Percentiles rank a stretch among this genome's conserved stretches.
phyloP scores from a whole-genome alignment of 306 rosid species.

The Mucuna pruriens region DNA sequence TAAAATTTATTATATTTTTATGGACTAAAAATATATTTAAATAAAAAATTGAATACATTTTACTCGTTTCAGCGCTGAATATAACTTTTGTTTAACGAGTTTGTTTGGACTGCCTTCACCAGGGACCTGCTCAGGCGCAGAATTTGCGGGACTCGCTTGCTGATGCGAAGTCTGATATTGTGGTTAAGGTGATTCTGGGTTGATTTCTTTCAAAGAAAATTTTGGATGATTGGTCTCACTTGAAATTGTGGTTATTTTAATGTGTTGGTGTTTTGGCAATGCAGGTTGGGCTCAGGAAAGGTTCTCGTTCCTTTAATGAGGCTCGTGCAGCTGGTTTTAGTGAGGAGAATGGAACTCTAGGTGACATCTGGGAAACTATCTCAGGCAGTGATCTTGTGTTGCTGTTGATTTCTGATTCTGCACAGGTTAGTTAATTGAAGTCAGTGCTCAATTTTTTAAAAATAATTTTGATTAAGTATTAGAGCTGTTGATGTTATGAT shows the following conservation, averaged over 20 bases:
- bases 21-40: neutral
- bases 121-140: conserved; percentile 99
- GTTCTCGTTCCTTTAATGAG: conserved; percentile 86
- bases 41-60: neutral
- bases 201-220: neutral
- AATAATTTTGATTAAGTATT: neutral
- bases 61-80: neutral
- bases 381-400: conserved; percentile 89
- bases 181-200: conserved; percentile 74
- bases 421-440: conserved; percentile 70
- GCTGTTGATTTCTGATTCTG: conserved; percentile 94
- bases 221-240: neutral
- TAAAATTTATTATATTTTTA: neutral
- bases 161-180: conserved; percentile 87
- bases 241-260: neutral
- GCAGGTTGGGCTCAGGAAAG: conserved; percentile 97
- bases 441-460: neutral
- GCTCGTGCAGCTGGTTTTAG: conserved; percentile 90
- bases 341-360: conserved; percentile 94
- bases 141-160: conserved; percentile 87
- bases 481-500: neutral
- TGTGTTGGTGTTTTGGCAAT: neutral
- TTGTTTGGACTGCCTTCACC: conserved; percentile 20
- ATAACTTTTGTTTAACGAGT: neutral
- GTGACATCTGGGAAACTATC: conserved; percentile 88